Evolutionary conservation across 768 basidiomycete genomes (phyloP).

Genomic region (Lactifluus piperatus): DNA sequence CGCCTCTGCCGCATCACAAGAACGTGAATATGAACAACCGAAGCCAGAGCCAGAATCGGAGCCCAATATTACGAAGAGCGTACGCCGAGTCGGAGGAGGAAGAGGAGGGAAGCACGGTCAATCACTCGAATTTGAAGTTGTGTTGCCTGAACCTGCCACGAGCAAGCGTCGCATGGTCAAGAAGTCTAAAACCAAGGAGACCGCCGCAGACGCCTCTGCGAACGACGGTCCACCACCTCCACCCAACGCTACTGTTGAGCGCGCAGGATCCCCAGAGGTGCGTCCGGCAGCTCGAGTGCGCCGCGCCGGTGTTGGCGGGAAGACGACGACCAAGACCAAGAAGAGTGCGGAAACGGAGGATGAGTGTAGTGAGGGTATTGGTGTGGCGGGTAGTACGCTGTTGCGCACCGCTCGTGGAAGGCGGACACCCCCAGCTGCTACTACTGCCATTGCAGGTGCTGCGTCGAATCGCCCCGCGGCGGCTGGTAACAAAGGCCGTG

Average conservation of each 20-base stretch:
- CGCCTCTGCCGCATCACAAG: too few species aligned
- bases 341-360: conserved; percentile 4
- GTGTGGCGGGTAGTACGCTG: not conserved
- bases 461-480: conserved; percentile 7
- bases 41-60: conserved; percentile 1
- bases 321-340: conserved; percentile 6
- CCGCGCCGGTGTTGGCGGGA: too few species aligned
- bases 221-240: too few species aligned
- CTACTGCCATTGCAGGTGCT: not conserved
- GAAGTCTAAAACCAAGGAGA: conserved; percentile 19
- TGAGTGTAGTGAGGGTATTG: not conserved
- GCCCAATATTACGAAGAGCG: conserved; percentile 13
- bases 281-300: not conserved
- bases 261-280: conserved; percentile 12
- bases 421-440: conserved; percentile 16
- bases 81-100: too few species aligned
- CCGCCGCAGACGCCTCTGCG: too few species aligned
- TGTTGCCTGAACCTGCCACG: not conserved
- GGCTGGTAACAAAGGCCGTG: conserved; percentile 3
- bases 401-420: conserved; percentile 18
- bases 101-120: conserved; percentile 14
- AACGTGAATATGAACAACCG: not conserved
- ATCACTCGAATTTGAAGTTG: conserved; percentile 11
- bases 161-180: conserved; percentile 20
- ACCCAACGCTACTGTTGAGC: conserved; percentile 16